A percentile compares a stretch with the other conserved stretches of the same genome.
phyloP scores from a whole-genome alignment of 2,329 filamentous ascomycete genomes.

The Talaromyces islandicus region DNA sequence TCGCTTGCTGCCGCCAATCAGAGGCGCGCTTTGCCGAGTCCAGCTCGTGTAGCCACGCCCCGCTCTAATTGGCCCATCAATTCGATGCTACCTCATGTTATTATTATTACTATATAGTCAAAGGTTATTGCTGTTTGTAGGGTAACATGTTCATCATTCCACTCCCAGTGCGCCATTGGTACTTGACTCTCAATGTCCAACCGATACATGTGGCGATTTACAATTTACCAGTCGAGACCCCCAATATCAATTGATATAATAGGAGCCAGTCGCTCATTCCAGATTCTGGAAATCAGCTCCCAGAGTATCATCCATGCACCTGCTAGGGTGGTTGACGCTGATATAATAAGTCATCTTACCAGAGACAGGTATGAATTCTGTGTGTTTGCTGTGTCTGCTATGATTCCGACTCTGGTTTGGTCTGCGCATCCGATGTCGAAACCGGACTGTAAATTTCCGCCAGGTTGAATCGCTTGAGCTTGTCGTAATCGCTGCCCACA shows the following conservation, averaged over 20 bases:
- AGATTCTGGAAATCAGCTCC: not conserved
- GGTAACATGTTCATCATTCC: not conserved
- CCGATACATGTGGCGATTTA: not conserved
- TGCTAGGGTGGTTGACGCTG: not conserved
- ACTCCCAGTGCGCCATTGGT: not conserved
- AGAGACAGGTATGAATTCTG: not conserved
- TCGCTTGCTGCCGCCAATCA: constrained; percentile 25
- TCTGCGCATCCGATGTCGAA: constrained; percentile 18
- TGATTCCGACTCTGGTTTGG: not conserved
- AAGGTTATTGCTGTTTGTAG: not conserved
- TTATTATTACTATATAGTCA: not conserved
- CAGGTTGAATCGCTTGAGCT: constrained; percentile 58
- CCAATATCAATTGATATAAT: not conserved
- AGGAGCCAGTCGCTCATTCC: not conserved
- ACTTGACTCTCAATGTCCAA: not conserved
- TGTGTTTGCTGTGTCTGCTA: not conserved
- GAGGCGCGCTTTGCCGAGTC: constrained; percentile 26
- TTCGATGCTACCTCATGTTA: not conserved
- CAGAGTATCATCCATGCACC: not conserved
- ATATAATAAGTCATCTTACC: not conserved
- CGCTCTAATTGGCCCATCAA: constrained; percentile 7
- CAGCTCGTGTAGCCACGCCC: not conserved
- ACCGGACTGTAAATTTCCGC: constrained; percentile 54
- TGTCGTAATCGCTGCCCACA: constrained; percentile 53
- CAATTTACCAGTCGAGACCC: not conserved